Conservation (phyloP, 2,329 filamentous ascomycete species). For the Arthrobotrys pseudoclavata region DNA sequence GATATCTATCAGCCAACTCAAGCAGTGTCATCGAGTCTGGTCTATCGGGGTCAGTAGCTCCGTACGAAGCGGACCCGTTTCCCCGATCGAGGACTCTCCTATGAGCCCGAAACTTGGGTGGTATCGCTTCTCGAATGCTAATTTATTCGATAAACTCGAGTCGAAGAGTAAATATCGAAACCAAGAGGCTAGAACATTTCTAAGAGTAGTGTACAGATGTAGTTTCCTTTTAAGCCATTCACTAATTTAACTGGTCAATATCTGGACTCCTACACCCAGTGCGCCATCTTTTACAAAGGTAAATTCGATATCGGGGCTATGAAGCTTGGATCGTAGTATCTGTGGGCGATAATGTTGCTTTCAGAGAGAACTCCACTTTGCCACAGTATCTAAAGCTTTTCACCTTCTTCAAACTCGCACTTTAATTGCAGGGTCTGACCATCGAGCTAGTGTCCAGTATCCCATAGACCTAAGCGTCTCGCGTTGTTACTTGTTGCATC, state of each 20-base stretch:
- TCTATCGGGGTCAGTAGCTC: background rate
- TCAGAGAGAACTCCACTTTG: background rate
- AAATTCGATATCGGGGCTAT: background rate
- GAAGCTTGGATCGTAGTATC: too few relatives aligned
- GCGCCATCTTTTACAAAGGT: background rate
- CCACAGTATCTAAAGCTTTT: too few relatives aligned
- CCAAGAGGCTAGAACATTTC: background rate
- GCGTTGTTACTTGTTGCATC: conserved; percentile 12
- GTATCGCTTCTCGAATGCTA: background rate
- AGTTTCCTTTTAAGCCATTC: background rate
- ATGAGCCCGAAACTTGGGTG: background rate
- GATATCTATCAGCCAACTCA: background rate
- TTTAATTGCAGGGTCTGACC: background rate
- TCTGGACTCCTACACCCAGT: background rate
- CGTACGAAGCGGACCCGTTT: background rate
- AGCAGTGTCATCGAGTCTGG: background rate
- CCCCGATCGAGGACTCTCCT: background rate
- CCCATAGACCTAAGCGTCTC: background rate
- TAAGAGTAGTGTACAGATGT: background rate
- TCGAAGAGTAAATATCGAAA: too few relatives aligned
- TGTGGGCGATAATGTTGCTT: background rate
- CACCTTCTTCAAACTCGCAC: background rate
- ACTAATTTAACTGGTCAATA: too few relatives aligned
- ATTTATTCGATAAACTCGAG: background rate
- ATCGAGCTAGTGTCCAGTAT: background rate